phyloP scores from a whole-genome alignment of 2,329 filamentous ascomycete species.

The Epichloe hybrida region DNA sequence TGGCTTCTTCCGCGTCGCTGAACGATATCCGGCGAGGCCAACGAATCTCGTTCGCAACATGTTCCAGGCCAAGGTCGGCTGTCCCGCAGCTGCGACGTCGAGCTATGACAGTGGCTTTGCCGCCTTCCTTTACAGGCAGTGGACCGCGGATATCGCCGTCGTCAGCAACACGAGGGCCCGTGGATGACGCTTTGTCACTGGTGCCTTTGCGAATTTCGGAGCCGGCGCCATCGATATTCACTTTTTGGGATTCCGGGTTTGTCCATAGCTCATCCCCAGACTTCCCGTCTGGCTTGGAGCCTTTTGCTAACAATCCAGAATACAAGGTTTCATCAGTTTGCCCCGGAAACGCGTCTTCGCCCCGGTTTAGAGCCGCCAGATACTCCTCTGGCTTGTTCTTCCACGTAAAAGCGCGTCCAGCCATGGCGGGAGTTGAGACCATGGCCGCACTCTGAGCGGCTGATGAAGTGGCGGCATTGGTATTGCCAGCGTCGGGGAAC shows the following conservation, averaged over 20 bases:
- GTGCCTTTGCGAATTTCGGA: slow-evolving; percentile 30
- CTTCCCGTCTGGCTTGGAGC: slow-evolving; percentile 11
- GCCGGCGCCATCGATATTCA: slow-evolving; percentile 17
- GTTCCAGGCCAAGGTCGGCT: slow-evolving; percentile 17
- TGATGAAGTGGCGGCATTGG: slow-evolving; percentile 4
- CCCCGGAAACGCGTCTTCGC: slow-evolving; percentile 16
- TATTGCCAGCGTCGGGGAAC: slow-evolving; percentile 20
- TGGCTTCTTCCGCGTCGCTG: slow-evolving; percentile 59
- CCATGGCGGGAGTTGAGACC: slow-evolving; percentile 25
- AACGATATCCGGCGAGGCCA: slow-evolving; percentile 66
- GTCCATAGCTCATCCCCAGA: slow-evolving; percentile 12
- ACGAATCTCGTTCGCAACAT: slow-evolving; percentile 38
- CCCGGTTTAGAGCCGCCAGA: slow-evolving; percentile 26
- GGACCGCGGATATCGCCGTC: slow-evolving; percentile 43
- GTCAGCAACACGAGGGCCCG: slow-evolving; percentile 44
- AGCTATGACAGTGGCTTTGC: slow-evolving; percentile 36
- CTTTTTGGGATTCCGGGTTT: slow-evolving; percentile 12
- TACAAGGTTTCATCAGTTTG: slow-evolving; percentile 13
- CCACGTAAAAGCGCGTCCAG: slow-evolving; percentile 46
- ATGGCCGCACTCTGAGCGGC: slow-evolving; percentile 12
- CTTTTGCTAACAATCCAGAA: slow-evolving; percentile 14
- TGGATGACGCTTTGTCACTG: slow-evolving; percentile 34
- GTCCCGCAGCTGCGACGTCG: slow-evolving; percentile 47
- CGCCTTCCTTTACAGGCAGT: slow-evolving; percentile 33
- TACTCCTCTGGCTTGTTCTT: slow-evolving; percentile 52